Evolutionary conservation across 1,284 basidiomycete genomes (phyloP).

Genomic region (Athelia psychrophila): DNA sequence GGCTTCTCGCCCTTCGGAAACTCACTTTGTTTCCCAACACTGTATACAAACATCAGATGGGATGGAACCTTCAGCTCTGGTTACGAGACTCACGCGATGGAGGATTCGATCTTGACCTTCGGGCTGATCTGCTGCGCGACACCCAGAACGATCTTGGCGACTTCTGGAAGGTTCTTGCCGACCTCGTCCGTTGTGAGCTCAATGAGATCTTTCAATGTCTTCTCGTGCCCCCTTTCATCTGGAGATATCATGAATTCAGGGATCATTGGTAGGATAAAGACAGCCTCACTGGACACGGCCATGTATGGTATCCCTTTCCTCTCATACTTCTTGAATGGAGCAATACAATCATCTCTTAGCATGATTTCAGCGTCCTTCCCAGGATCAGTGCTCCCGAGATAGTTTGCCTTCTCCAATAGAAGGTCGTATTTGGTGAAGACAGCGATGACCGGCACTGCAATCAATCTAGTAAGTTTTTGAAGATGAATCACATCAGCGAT

Average conservation of each 20-base stretch:
- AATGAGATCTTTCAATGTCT: not conserved
- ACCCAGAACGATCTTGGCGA: slow-evolving; percentile 15
- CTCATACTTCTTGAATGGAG: not conserved
- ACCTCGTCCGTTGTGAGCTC: not conserved
- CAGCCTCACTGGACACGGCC: not conserved
- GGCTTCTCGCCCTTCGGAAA: not conserved
- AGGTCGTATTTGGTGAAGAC: not conserved
- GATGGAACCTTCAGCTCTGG: not conserved
- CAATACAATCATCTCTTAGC: not conserved
- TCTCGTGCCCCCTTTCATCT: not conserved
- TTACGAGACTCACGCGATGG: slow-evolving; percentile 16
- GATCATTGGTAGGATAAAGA: not conserved
- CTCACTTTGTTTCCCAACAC: slow-evolving; percentile 15
- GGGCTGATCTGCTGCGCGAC: slow-evolving; percentile 21
- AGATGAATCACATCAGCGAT: not conserved
- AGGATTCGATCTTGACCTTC: slow-evolving; percentile 20
- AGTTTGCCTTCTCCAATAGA: not conserved
- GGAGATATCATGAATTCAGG: not conserved
- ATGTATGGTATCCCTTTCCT: not conserved
- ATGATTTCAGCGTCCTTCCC: not conserved
- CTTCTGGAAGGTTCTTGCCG: slow-evolving; percentile 1
- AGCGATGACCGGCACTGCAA: not conserved
- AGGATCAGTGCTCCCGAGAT: not conserved
- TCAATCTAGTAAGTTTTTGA: not conserved
- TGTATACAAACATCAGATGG: slow-evolving; percentile 2